Base-by-base conservation (phyloP, 352 stramenopile genomes). In the Nothophytophthora sp. region DNA sequence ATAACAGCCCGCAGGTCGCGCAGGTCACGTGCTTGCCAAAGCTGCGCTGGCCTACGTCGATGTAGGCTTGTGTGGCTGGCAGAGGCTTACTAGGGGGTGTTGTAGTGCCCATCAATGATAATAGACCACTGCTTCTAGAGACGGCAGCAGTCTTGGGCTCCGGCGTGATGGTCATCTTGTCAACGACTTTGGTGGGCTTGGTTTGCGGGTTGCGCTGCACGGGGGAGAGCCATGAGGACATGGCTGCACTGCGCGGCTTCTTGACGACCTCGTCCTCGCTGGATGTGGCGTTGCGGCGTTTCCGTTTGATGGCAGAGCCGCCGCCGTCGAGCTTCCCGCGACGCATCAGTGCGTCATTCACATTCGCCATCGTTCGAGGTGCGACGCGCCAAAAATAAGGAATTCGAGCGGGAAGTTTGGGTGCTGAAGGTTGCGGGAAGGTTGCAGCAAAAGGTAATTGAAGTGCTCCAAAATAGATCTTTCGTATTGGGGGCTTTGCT, bases 11-110 rank as follows among this genome's bases (percentile, higher is more conserved):
- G 36, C 83, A 94, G 13, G 37, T 75, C 12, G 45, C 30, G 48
- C 83, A 94, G 12, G 65, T 88, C 39, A 70, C 72, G 34, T 76
- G 67, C 24, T 76, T 62, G 9, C 81, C 81, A 52, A 94, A 88
- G 35, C 70, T 72, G 30, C 79, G 81, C 52, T 94, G 83, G 0
- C 83, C 83, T 5, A 92, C 40, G 46, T 94, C 83, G 40, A 94
- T 75, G 32, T 90, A 94, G 41, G 74, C 60, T 50, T 93, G 83
- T 4, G 55, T 71, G 4, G 35, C 61, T 19, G 60, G 56, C 7
- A 22, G 38, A 2, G 28, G n/a, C 45, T 64, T 60, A 16, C 39
- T 41, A 0, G 55, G 6, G 32, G 12, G 32, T 15, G 32, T 37
- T 10, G 60, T 55, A 6, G 16, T 20, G 23, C 34, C 7, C 7